Base-by-base conservation (phyloP, 2,329 filamentous ascomycete species). In the Neonectria coccinea region DNA sequence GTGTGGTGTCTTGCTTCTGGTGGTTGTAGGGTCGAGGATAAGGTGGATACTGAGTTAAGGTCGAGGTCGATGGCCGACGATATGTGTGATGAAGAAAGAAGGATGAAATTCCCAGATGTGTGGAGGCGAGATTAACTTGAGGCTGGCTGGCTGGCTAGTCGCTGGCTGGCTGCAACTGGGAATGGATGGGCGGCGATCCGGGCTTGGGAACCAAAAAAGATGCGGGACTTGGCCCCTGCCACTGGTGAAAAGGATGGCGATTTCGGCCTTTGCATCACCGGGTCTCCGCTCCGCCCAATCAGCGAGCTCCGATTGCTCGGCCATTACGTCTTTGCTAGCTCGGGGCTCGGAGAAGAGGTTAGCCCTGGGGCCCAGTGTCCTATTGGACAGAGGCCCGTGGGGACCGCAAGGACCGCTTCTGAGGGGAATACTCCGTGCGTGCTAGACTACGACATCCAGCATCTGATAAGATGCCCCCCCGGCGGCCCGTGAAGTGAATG, bases 261-360 rank as follows among this genome's bases (percentile, higher is more conserved):
- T 74, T 74, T 74, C 72, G 72, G 72, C 69, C 71, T 69, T 55
- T 67, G 68, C 61, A 60, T 68, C 54, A 65, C 69, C 70, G 70
- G 72, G 64, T 31, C 59, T n/a, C 2, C 0, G 0, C 0, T 1
- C n/a, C 3, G 14, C 1, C 72, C 69, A 74, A 74, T 73, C 39
- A 71, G 11, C 47, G 16, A 72, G 69, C 69, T 69, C 62, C 50
- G 70, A 74, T 74, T 74, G 72, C 70, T 74, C 72, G 72, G 72
- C 72, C 72, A 74, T 74, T 74, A 74, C 72, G 72, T 73, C 71
- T 73, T 69, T 67, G 42, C 65, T 70, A 67, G 69, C 72, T 74
- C 72, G 72, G 72, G 63, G 31, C 71, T 74, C 71, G 71, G 71
- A 74, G 72, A 72, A 74, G 67, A 63, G 61, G 18, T 44, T 39